These are phyloP conservation scores for Candida tetrigidarum DNA, from an alignment of 1,139 yeast genomes.

Conservation along the genomic window DNA sequence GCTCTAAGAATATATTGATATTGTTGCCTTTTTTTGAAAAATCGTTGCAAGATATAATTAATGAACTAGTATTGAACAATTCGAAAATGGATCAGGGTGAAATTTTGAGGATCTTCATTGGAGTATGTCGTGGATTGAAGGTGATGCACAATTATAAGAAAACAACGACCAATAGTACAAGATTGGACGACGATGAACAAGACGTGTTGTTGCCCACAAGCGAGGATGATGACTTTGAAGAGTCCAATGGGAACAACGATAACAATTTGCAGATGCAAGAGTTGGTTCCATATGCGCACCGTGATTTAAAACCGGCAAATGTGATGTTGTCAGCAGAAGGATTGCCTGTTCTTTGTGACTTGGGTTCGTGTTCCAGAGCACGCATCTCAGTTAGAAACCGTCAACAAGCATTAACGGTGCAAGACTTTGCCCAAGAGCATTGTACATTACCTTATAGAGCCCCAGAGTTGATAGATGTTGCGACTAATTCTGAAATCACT, in stretches of 20 bases:
- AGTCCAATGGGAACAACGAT: constrained; percentile 8
- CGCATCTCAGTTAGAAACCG: constrained; percentile 57
- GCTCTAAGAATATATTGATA: constrained; percentile 77
- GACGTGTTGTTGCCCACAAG: constrained; percentile 16
- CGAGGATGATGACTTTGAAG: constrained; percentile 16
- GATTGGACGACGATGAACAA: constrained; percentile 33
- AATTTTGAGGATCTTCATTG: constrained; percentile 62
- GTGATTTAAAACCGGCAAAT: constrained; percentile 89
- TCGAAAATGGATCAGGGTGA: constrained; percentile 56
- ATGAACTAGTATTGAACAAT: constrained; percentile 61
- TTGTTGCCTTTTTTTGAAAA: constrained; percentile 74
- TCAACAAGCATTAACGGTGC: constrained; percentile 74
- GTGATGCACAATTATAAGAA: constrained; percentile 72
- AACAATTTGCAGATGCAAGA: constrained; percentile 52
- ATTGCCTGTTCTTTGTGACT: constrained; percentile 78
- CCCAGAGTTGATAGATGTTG: constrained; percentile 84
- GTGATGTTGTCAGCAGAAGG: constrained; percentile 79
- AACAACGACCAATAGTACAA: constrained; percentile 17
- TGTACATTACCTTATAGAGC: constrained; percentile 90
- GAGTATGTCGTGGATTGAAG: constrained; percentile 74
- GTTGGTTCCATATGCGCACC: constrained; percentile 75
- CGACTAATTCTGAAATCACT: constrained; percentile 61
- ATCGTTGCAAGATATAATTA: constrained; percentile 80
- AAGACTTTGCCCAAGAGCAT: constrained; percentile 83
- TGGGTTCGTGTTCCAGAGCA: constrained; percentile 80